A percentile compares a stretch with the other conserved stretches of the same genome.
Evolutionary conservation across 2,329 filamentous ascomycete species (phyloP).

Genomic region (Talaromyces sp.): DNA sequence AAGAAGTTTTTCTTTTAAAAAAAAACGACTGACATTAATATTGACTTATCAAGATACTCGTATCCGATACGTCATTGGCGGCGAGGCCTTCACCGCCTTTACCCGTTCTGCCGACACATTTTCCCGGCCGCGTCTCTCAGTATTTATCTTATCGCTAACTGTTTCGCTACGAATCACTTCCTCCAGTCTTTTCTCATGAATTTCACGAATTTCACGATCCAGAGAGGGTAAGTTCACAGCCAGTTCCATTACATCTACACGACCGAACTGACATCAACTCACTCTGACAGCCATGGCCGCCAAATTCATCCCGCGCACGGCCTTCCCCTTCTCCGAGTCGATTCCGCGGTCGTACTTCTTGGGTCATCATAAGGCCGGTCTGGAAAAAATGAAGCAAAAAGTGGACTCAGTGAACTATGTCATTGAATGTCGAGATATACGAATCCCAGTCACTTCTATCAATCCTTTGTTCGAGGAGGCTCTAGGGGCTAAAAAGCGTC

Average conservation of each 20-base stretch:
- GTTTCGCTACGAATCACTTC: background rate
- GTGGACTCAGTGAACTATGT: slow-evolving; percentile 80
- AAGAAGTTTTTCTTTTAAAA: background rate
- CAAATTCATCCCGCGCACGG: slow-evolving; percentile 66
- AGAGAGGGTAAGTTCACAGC: background rate
- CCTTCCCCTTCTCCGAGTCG: slow-evolving; percentile 68
- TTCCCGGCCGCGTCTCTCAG: background rate
- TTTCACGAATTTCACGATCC: background rate
- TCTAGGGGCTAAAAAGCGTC: slow-evolving; percentile 65
- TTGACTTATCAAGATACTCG: background rate
- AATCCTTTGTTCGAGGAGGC: slow-evolving; percentile 84
- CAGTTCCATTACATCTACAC: background rate
- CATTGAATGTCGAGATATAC: slow-evolving; percentile 90
- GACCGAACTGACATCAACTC: background rate
- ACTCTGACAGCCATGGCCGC: slow-evolving; percentile 3
- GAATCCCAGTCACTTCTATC: slow-evolving; percentile 80
- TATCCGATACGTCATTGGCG: background rate
- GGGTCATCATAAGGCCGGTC: slow-evolving; percentile 81
- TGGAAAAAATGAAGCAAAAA: slow-evolving; percentile 75
- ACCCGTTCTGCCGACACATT: background rate
- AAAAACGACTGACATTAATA: background rate
- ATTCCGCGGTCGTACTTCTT: slow-evolving; percentile 90
- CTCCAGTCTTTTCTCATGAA: background rate
- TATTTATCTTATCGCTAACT: background rate
- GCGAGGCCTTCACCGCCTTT: background rate